Percentiles rank a stretch among this genome's conserved stretches.
Conservation (phyloP, 371 early-diverging fungal genomes). For the Encephalitozoon hellem region DNA sequence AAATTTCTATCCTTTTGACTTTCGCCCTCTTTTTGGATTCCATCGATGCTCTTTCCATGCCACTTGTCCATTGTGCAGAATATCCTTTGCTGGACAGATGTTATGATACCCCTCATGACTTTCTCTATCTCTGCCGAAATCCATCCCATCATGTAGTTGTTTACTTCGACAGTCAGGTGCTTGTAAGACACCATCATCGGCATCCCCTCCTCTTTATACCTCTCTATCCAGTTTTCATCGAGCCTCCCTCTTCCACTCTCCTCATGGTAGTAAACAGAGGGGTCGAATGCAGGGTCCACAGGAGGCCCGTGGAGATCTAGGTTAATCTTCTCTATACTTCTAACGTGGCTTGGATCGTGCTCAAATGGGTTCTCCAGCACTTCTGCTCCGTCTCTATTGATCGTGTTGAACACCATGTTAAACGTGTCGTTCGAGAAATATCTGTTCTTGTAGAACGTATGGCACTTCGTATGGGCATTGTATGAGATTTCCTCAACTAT, state of each 20-base stretch:
- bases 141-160: constrained; percentile 54
- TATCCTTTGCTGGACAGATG: constrained; percentile 52
- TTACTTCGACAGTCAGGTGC: constrained; percentile 53
- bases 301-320: not conserved
- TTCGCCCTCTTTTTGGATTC: not conserved
- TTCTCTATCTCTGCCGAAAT: constrained; percentile 51
- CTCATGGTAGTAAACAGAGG: not conserved
- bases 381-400: constrained; percentile 19
- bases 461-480: constrained; percentile 53
- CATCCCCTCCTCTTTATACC: not conserved
- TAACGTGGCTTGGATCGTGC: constrained; percentile 10
- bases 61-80: constrained; percentile 55
- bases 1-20: not conserved
- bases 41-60: constrained; percentile 8
- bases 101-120: constrained; percentile 44
- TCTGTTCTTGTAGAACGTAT: constrained; percentile 56
- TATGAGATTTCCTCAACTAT: constrained; percentile 56
- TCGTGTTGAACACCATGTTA: constrained; percentile 36
- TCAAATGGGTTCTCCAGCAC: constrained; percentile 32
- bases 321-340: constrained; percentile 17
- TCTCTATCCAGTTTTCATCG: not conserved
- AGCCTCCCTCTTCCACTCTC: constrained; percentile 12
- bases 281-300: constrained; percentile 4
- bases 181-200: constrained; percentile 57
- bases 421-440: constrained; percentile 55